Evolutionary conservation across 306 rosid genomes (phyloP).

Genomic region (Clitoria ternatea): DNA sequence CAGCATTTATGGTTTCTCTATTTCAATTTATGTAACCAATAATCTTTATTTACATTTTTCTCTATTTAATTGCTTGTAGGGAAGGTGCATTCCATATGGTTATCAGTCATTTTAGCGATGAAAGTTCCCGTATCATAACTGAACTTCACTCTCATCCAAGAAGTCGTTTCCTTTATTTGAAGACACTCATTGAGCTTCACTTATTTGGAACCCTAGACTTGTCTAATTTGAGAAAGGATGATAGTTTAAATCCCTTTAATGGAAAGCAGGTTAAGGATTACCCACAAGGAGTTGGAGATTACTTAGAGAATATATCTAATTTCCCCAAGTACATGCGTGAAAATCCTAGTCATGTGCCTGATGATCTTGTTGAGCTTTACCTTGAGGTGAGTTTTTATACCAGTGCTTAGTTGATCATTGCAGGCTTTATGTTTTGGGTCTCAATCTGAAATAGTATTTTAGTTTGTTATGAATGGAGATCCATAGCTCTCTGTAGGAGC

Average conservation of each 20-base stretch:
- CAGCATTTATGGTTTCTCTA: conserved; percentile 3
- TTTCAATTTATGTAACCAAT: conserved; percentile 5
- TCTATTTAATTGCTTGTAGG: conserved; percentile 43
- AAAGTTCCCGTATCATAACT: conserved; percentile 57
- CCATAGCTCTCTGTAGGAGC: too few species aligned
- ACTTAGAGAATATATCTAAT: conserved; percentile 67
- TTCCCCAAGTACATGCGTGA: conserved; percentile 75
- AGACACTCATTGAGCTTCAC: conserved; percentile 85
- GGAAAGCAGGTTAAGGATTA: conserved; percentile 45
- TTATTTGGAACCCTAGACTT: conserved; percentile 76
- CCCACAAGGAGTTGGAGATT: conserved; percentile 52
- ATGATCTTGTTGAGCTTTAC: conserved; percentile 90
- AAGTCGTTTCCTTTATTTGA: conserved; percentile 86
- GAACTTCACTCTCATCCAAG: conserved; percentile 68
- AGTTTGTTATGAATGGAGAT: too few species aligned
- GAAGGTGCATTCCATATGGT: conserved; percentile 77
- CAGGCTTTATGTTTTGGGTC: too few species aligned
- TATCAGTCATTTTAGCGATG: conserved; percentile 59
- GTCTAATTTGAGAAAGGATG: conserved; percentile 51
- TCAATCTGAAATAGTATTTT: too few species aligned
- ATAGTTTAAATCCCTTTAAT: conserved; percentile 27
- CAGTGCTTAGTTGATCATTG: conserved; percentile 1
- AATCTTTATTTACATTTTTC: conserved; percentile 22
- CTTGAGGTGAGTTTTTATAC: conserved; percentile 63
- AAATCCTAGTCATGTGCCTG: conserved; percentile 71